These are phyloP conservation scores for Coccinonectria pachysandricola DNA, from an alignment of 2,329 filamentous ascomycete species.

Conservation along the genomic window DNA sequence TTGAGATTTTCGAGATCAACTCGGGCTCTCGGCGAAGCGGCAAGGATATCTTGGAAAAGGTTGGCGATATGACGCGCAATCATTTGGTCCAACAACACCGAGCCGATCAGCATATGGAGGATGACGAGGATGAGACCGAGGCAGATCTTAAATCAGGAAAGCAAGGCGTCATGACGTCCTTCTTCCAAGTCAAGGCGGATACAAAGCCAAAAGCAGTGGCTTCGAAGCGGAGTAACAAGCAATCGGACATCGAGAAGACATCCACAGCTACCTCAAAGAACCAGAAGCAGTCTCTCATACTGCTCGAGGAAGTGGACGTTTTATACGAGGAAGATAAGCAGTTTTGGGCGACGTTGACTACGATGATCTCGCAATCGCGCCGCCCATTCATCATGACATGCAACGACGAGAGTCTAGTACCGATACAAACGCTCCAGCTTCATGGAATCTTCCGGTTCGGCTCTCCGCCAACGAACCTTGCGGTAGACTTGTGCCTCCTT, in stretches of 20 bases:
- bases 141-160: constrained; percentile 56
- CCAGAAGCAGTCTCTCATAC: constrained; percentile 89
- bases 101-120: constrained; percentile 20
- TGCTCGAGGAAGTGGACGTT: constrained; percentile 88
- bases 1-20: constrained; percentile 94
- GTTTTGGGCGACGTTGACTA: constrained; percentile 78
- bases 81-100: constrained; percentile 61
- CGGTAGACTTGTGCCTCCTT: constrained; percentile 70
- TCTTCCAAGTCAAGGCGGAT: constrained; percentile 55
- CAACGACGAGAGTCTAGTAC: constrained; percentile 79
- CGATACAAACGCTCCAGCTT: constrained; percentile 61
- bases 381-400: constrained; percentile 92
- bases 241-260: too few species aligned
- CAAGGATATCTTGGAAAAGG: constrained; percentile 80
- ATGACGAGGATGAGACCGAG: constrained; percentile 21
- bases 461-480: constrained; percentile 54
- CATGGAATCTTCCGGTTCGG: constrained; percentile 76
- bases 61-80: constrained; percentile 95
- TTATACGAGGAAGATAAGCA: constrained; percentile 93
- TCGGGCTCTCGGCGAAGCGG: constrained; percentile 72
- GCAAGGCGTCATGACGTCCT: constrained; percentile 70
- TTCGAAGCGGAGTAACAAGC: constrained; percentile 17
- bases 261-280: constrained; percentile 28
- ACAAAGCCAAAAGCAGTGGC: constrained; percentile 20
- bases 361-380: constrained; percentile 73